Conservation (phyloP, 306 rosid genomes). For the Cercis canadensis region DNA sequence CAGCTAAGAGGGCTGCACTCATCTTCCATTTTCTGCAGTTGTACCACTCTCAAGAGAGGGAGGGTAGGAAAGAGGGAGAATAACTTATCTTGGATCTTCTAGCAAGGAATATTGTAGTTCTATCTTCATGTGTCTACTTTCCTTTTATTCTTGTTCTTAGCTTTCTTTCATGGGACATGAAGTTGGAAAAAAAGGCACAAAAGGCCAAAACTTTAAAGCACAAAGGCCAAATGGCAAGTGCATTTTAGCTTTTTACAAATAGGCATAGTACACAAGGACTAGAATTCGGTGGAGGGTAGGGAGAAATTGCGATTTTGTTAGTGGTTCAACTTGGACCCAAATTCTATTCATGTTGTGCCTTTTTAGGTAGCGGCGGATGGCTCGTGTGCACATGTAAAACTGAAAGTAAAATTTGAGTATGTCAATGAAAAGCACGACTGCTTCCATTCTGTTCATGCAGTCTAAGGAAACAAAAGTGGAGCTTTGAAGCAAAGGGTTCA, state of each 20-base stretch:
- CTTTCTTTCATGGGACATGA: conserved; percentile 46
- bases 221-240: conserved; percentile 49
- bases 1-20: conserved; percentile 64
- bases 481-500: background rate
- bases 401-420: conserved; percentile 37
- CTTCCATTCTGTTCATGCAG: conserved; percentile 20
- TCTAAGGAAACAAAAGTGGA: background rate
- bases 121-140: conserved; percentile 26
- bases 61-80: conserved; percentile 26
- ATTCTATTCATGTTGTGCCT: conserved; percentile 46
- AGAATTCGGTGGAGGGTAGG: conserved; percentile 38
- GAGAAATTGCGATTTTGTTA: conserved; percentile 54
- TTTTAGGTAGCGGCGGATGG: conserved; percentile 42
- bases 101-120: conserved; percentile 41
- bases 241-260: conserved; percentile 41
- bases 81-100: conserved; percentile 40
- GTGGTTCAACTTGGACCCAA: conserved; percentile 45
- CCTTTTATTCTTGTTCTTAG: conserved; percentile 35
- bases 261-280: conserved; percentile 27
- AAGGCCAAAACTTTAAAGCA: conserved; percentile 55
- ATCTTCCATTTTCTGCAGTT: conserved; percentile 62
- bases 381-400: conserved; percentile 47
- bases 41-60: conserved; percentile 2
- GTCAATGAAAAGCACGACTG: conserved; percentile 15
- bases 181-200: conserved; percentile 48